Evolutionary conservation across 2,329 filamentous ascomycete species (phyloP).

Genomic region (Teratosphaeria destructans): DNA sequence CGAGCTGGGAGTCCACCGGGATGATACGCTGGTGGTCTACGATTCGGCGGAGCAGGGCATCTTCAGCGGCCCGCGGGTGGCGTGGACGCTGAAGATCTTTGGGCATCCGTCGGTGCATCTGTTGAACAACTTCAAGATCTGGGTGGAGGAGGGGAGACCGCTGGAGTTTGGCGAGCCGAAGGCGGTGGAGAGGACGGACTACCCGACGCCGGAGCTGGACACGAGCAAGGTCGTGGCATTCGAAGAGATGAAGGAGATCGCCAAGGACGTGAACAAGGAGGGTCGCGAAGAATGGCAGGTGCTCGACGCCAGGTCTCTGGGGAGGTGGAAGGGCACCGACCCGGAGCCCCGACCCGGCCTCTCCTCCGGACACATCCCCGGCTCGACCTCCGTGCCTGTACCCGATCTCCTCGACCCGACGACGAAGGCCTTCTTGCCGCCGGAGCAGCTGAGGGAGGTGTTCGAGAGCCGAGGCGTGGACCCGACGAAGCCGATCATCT

Average conservation of each 20-base stretch:
- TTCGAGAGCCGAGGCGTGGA: conserved; percentile 76
- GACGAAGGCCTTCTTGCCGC: conserved; percentile 68
- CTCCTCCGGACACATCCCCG: conserved; percentile 83
- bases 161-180: conserved; percentile 66
- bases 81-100: conserved; percentile 85
- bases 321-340: conserved; percentile 70
- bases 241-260: conserved; percentile 71
- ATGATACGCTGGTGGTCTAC: conserved; percentile 90
- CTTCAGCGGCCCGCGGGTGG: conserved; percentile 86
- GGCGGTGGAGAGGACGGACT: conserved; percentile 31
- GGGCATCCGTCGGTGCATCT: conserved; percentile 82
- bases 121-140: conserved; percentile 91
- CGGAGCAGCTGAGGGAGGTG: conserved; percentile 60
- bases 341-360: conserved; percentile 77
- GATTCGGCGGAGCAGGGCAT: conserved; percentile 86
- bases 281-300: conserved; percentile 76
- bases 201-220: conserved; percentile 37
- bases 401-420: conserved; percentile 68
- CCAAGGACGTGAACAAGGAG: conserved; percentile 67
- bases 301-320: conserved; percentile 71
- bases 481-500: conserved; percentile 69
- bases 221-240: conserved; percentile 62
- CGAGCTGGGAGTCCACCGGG: conserved; percentile 70
- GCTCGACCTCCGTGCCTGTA: conserved; percentile 74
- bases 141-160: conserved; percentile 73